Evolutionary conservation across 2,329 filamentous ascomycete species (phyloP).

Genomic region (Lasiodiplodia sp.): DNA sequence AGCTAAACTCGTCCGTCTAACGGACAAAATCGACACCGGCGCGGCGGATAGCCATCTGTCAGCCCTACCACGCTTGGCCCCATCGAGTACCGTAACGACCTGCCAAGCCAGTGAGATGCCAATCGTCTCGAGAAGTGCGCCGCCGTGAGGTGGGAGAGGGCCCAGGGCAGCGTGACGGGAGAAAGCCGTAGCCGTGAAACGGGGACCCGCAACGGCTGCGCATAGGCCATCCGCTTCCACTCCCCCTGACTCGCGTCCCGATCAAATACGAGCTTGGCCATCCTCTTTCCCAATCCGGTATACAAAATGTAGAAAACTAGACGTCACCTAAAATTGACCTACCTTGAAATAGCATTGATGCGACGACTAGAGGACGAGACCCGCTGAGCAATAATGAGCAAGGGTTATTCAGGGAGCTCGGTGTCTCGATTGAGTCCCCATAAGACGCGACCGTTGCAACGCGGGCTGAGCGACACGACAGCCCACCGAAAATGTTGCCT

Average conservation of each 20-base stretch:
- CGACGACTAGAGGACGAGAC: no score
- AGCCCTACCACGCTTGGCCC: background rate
- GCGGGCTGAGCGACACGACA: no score
- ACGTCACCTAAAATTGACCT: background rate
- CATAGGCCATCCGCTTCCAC: no score
- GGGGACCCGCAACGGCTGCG: no score
- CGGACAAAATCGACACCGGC: background rate
- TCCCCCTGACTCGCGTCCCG: background rate
- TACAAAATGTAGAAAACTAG: background rate
- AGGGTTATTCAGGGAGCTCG: background rate
- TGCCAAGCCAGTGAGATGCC: background rate
- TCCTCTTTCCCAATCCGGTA: conserved; percentile 6
- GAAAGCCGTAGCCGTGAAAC: background rate
- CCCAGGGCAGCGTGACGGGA: background rate
- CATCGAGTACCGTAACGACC: background rate
- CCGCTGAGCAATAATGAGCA: background rate
- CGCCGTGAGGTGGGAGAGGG: background rate
- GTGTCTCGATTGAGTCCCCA: background rate
- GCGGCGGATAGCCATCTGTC: background rate
- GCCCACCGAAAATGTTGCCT: no score
- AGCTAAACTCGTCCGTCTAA: background rate
- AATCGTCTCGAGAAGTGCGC: background rate
- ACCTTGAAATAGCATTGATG: background rate
- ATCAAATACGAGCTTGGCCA: background rate
- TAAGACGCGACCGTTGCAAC: background rate